Percentiles rank a stretch among this genome's conserved stretches.
Conservation (phyloP, 805 yeast genomes). For the Wickerhamiella azymoides region DNA sequence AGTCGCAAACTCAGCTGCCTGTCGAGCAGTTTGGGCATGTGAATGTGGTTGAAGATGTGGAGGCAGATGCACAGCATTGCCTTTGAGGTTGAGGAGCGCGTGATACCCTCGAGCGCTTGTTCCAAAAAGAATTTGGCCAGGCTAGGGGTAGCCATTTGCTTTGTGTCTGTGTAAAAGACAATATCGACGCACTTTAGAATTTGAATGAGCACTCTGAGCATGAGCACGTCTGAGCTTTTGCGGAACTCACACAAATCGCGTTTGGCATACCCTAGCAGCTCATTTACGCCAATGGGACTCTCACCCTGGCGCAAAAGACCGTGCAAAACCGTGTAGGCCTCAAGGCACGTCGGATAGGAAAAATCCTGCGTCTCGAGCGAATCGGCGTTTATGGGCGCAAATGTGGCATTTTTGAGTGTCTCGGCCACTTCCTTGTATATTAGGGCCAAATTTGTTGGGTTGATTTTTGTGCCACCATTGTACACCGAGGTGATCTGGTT, state of each 20-base stretch:
- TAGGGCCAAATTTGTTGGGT: background rate
- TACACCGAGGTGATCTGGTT: background rate
- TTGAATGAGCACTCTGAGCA: conserved; percentile 13
- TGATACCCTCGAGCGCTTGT: conserved; percentile 8
- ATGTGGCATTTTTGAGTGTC: background rate
- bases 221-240: conserved; percentile 9
- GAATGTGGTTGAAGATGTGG: conserved; percentile 8
- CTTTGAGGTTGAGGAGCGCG: conserved; percentile 10
- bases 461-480: conserved; percentile 3
- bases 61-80: conserved; percentile 11
- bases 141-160: background rate
- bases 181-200: conserved; percentile 13
- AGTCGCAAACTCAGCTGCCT: background rate
- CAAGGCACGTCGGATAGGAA: conserved; percentile 7
- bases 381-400: background rate
- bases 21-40: conserved; percentile 5
- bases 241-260: conserved; percentile 4
- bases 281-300: background rate
- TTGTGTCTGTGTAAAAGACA: conserved; percentile 7
- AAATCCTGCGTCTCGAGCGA: conserved; percentile 3
- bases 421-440: background rate
- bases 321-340: conserved; percentile 5
- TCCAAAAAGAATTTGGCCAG: conserved; percentile 6
- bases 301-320: background rate
- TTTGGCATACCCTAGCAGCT: background rate